Conservation (phyloP, 106 monocot genomes). For the Acorus gramineus region DNA sequence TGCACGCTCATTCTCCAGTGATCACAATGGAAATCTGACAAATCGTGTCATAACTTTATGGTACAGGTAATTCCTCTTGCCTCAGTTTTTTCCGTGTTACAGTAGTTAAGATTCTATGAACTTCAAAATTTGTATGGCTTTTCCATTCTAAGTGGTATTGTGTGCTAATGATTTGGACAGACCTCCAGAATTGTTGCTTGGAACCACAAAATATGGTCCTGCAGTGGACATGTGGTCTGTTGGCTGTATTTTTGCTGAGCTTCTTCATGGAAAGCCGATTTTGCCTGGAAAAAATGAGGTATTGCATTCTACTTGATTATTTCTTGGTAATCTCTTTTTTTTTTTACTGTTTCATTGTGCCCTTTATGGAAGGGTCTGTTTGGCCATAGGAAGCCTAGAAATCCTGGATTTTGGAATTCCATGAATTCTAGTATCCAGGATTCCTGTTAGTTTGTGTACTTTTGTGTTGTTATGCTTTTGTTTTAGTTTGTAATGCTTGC, state of each 20-base stretch:
- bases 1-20: slow-evolving; percentile 12
- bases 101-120: no score
- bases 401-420: no score
- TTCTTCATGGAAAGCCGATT: slow-evolving; percentile 12
- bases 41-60: slow-evolving; percentile 23
- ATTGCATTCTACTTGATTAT: background rate
- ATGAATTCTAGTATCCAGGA: no score
- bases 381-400: no score
- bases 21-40: slow-evolving; percentile 8
- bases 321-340: background rate
- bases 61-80: slow-evolving; percentile 13
- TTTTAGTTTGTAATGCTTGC: no score
- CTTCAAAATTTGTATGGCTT: no score
- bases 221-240: slow-evolving; percentile 25
- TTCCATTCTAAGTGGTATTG: no score
- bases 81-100: no score
- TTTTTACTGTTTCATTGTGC: no score
- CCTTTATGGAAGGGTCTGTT: no score
- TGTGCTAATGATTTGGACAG: background rate
- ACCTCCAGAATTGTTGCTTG: slow-evolving; percentile 21
- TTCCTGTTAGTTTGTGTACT: no score
- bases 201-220: slow-evolving; percentile 6
- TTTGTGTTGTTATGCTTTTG: no score
- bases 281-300: slow-evolving; percentile 24
- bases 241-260: slow-evolving; percentile 24